phyloP scores from a whole-genome alignment of 1,284 basidiomycete species.

The Omphalotus olearius region DNA sequence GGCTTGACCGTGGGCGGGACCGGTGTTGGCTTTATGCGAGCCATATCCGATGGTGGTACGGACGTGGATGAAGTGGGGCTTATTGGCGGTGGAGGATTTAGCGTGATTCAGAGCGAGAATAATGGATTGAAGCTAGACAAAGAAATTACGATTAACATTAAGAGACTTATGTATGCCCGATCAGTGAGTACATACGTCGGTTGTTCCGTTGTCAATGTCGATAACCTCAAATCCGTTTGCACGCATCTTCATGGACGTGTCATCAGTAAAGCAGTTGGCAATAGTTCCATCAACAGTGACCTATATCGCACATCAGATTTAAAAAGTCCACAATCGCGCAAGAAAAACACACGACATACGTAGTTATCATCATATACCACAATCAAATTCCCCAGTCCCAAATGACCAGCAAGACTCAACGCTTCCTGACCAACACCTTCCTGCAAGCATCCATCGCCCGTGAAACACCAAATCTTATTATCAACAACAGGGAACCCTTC shows the following conservation, averaged over 20 bases:
- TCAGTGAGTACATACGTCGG: neutral
- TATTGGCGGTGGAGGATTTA: conserved; percentile 19
- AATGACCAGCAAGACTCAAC: conserved; percentile 54
- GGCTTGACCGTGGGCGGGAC: conserved; percentile 44
- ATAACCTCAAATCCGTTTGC: conserved; percentile 76
- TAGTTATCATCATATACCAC: conserved; percentile 67
- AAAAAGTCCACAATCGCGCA: no score
- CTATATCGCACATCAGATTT: conserved; percentile 12
- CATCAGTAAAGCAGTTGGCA: conserved; percentile 68
- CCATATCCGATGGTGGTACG: conserved; percentile 73
- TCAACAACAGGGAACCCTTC: conserved; percentile 60
- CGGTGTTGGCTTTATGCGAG: conserved; percentile 68
- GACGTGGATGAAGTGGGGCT: conserved; percentile 66
- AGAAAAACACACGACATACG: no score
- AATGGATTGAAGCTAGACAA: no score
- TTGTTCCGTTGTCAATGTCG: no score
- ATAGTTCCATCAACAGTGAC: conserved; percentile 74
- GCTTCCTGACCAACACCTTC: conserved; percentile 71
- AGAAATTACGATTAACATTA: no score
- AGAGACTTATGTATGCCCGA: neutral
- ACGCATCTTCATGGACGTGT: conserved; percentile 27
- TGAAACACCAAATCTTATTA: conserved; percentile 72
- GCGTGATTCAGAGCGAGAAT: no score
- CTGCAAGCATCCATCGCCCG: conserved; percentile 74
- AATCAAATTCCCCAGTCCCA: conserved; percentile 72